Percentiles rank a stretch among this genome's conserved stretches.
Evolutionary conservation across 805 yeast genomes (phyloP).

Genomic region (Cyberlindnera bimundalis): DNA sequence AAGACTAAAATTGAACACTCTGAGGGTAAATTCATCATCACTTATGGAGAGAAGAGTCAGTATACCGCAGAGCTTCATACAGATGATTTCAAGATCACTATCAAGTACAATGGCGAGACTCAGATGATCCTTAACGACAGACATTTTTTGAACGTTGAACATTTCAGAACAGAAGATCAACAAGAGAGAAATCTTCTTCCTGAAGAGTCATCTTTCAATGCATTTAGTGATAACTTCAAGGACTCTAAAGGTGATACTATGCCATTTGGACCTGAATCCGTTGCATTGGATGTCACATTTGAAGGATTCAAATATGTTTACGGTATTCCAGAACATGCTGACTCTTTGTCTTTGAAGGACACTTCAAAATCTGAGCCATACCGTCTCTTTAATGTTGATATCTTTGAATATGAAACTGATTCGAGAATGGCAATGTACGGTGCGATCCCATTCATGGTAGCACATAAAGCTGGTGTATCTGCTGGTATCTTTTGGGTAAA

Average conservation of each 20-base stretch:
- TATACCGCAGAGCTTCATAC: slow-evolving; percentile 42
- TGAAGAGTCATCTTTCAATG: slow-evolving; percentile 61
- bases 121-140: slow-evolving; percentile 66
- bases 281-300: slow-evolving; percentile 75
- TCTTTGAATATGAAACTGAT: slow-evolving; percentile 85
- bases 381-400: slow-evolving; percentile 88
- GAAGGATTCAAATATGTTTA: slow-evolving; percentile 59
- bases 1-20: slow-evolving; percentile 18
- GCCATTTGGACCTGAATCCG: slow-evolving; percentile 86
- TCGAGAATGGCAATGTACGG: slow-evolving; percentile 94
- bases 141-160: slow-evolving; percentile 77
- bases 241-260: slow-evolving; percentile 64
- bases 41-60: slow-evolving; percentile 39
- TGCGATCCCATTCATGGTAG: slow-evolving; percentile 82
- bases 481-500: slow-evolving; percentile 90
- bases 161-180: slow-evolving; percentile 52
- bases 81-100: slow-evolving; percentile 47
- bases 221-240: slow-evolving; percentile 67
- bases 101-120: slow-evolving; percentile 42
- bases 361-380: slow-evolving; percentile 70
- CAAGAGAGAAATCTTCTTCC: slow-evolving; percentile 42
- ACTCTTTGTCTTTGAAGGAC: slow-evolving; percentile 66
- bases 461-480: slow-evolving; percentile 51
- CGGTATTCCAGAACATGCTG: slow-evolving; percentile 98
- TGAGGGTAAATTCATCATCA: slow-evolving; percentile 19